Conservation (phyloP, 2,329 filamentous ascomycete species). For the Mycocentrospora acerina region DNA sequence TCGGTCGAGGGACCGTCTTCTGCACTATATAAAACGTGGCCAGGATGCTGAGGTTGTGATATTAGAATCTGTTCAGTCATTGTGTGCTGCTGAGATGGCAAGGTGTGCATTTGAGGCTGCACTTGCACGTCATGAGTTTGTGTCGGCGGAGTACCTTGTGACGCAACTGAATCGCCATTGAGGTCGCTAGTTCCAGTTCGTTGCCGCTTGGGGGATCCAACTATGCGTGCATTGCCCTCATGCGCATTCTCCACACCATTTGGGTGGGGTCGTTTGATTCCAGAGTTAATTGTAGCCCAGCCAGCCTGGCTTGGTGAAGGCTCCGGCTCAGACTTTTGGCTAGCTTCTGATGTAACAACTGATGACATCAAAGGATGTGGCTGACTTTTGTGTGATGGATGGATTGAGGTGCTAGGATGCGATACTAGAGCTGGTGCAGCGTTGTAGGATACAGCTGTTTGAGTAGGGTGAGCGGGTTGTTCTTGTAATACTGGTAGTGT, state of each 20-base stretch:
- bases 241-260: conserved; percentile 39
- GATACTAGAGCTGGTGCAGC: background rate
- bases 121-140: conserved; percentile 21
- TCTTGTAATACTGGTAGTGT: conserved; percentile 1
- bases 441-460: conserved; percentile 7
- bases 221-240: conserved; percentile 24
- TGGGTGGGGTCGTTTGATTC: conserved; percentile 42
- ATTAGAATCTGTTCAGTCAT: conserved; percentile 22
- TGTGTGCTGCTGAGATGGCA: conserved; percentile 34
- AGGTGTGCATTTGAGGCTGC: conserved; percentile 13
- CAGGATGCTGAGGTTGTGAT: conserved; percentile 25
- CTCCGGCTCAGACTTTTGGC: conserved; percentile 23
- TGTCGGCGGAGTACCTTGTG: conserved; percentile 9
- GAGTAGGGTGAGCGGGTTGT: conserved; percentile 16
- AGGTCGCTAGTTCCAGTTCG: conserved; percentile 45
- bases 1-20: conserved; percentile 34
- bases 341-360: conserved; percentile 16
- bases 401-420: background rate
- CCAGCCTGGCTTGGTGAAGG: conserved; percentile 27
- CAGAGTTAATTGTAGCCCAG: conserved; percentile 49
- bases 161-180: conserved; percentile 27
- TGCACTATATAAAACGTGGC: conserved; percentile 29
- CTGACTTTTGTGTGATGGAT: background rate
- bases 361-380: background rate
- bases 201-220: conserved; percentile 49